These are phyloP conservation scores for Corchorus capsularis DNA, from an alignment of 345 rosid genomes.

Conservation along the genomic window DNA sequence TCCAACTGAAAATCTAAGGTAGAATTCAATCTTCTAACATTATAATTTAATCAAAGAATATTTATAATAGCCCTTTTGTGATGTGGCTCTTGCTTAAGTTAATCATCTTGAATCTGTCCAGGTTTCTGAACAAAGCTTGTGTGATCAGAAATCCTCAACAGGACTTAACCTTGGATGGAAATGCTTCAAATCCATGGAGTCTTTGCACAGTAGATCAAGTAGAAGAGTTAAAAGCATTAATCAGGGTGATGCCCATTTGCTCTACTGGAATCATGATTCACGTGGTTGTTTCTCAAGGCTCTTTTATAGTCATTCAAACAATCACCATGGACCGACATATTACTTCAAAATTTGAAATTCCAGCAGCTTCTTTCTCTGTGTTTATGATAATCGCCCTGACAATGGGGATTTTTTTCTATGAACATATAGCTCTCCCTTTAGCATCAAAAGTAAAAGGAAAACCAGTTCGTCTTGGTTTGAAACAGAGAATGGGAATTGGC, in stretches of 20 bases:
- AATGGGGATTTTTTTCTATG: constrained; percentile 45
- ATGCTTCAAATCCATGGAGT: constrained; percentile 43
- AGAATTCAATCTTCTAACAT: no score
- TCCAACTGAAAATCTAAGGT: constrained; percentile 54
- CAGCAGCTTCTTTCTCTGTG: constrained; percentile 46
- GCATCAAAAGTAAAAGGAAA: constrained; percentile 38
- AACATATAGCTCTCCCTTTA: constrained; percentile 39
- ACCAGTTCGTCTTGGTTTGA: constrained; percentile 37
- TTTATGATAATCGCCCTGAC: constrained; percentile 39
- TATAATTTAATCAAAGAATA: no score
- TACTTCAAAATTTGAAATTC: constrained; percentile 49
- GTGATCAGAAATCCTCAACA: constrained; percentile 32
- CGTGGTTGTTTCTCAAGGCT: constrained; percentile 37
- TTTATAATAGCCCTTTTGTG: no score
- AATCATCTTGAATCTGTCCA: constrained; percentile 14
- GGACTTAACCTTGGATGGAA: constrained; percentile 38
- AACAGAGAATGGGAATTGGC: constrained; percentile 58
- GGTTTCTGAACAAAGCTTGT: constrained; percentile 65
- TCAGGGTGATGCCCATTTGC: constrained; percentile 56
- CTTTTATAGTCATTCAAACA: constrained; percentile 47
- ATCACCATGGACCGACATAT: constrained; percentile 53
- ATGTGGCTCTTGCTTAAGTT: neutral
- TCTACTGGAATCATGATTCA: constrained; percentile 50
- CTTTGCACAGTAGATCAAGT: constrained; percentile 64
- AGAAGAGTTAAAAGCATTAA: constrained; percentile 58